Percentiles rank a stretch among this genome's conserved stretches.
phyloP scores from a whole-genome alignment of 2,329 filamentous ascomycete species.

The Fusarium sp. region DNA sequence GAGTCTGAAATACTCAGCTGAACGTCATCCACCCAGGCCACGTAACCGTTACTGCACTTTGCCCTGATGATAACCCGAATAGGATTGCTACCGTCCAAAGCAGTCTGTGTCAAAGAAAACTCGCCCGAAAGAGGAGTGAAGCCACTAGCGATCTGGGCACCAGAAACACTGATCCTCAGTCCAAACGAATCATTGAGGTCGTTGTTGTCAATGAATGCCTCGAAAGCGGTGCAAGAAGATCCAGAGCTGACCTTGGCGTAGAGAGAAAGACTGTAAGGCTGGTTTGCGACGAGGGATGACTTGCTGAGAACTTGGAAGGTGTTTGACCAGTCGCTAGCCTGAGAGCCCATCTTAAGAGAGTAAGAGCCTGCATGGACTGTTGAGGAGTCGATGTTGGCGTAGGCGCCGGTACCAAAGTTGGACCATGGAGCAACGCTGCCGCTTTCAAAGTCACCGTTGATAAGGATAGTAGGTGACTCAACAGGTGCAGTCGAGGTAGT shows the following conservation, averaged over 20 bases:
- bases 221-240: not conserved
- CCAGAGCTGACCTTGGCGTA: not conserved
- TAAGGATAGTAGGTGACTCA: not conserved
- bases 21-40: not conserved
- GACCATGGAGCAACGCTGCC: not conserved
- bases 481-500: not conserved
- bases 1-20: not conserved
- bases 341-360: not conserved
- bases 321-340: not conserved
- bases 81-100: not conserved
- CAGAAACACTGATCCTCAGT: not conserved
- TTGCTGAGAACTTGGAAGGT: not conserved
- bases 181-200: not conserved
- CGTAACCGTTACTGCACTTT: not conserved
- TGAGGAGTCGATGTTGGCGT: not conserved
- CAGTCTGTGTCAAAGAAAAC: not conserved
- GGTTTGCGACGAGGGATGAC: not conserved
- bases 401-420: not conserved
- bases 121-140: not conserved
- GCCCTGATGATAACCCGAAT: not conserved
- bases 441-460: not conserved
- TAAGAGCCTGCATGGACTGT: not conserved
- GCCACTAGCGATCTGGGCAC: not conserved
- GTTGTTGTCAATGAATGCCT: not conserved
- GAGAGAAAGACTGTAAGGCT: not conserved